Evolutionary conservation across 345 rosid species (phyloP).

Genomic region (Zanthoxylum bungeanum): DNA sequence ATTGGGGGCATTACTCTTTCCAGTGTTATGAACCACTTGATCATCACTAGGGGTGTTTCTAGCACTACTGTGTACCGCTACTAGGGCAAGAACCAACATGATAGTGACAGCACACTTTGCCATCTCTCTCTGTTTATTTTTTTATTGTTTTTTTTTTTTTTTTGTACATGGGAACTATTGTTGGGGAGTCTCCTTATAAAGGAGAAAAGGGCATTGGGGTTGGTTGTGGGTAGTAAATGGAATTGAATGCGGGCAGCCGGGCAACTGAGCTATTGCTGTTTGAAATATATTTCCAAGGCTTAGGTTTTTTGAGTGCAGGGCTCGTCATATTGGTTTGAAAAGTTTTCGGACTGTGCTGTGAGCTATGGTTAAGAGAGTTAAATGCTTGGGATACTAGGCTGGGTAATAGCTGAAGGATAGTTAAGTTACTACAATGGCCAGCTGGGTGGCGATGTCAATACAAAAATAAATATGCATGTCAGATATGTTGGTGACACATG

Average conservation of each 20-base stretch:
- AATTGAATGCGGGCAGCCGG: not conserved
- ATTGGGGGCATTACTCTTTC: conserved; percentile 37
- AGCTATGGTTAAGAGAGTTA: not conserved
- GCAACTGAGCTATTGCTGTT: not conserved
- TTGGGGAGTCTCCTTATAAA: conserved; percentile 19
- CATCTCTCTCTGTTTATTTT: conserved; percentile 24
- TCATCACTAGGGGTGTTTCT: conserved; percentile 34
- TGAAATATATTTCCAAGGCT: not conserved
- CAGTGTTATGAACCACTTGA: conserved; percentile 21
- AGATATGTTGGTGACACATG: not conserved
- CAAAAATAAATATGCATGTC: not conserved
- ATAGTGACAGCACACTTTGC: conserved; percentile 24
- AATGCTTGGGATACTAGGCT: not conserved
- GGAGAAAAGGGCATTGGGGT: conserved; percentile 16
- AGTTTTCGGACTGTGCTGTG: not conserved
- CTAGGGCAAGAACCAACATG: conserved; percentile 37
- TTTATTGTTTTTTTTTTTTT: not conserved
- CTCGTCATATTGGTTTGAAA: not conserved
- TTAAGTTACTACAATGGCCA: not conserved
- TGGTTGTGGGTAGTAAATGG: conserved; percentile 32
- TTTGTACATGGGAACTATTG: not conserved
- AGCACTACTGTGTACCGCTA: conserved; percentile 30
- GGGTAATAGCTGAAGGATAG: not conserved
- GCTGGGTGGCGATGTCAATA: not conserved
- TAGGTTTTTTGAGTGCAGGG: not conserved